Evolutionary conservation across 2,329 filamentous ascomycete genomes (phyloP).

Genomic region (Aspergillus phoenicis): DNA sequence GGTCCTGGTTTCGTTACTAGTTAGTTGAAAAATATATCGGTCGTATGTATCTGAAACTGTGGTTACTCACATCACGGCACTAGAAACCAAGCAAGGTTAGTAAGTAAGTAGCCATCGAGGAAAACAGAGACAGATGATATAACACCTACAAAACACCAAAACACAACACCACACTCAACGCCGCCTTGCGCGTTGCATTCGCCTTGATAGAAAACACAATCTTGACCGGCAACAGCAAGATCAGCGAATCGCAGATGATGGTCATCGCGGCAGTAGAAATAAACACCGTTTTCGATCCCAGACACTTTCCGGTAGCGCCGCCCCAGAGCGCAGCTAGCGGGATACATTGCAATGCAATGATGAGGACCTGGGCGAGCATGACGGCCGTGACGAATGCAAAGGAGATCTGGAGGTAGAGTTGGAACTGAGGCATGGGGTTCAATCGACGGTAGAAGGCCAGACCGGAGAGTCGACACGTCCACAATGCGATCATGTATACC

Average conservation of each 20-base stretch:
- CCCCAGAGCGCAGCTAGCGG: slow-evolving; percentile 23
- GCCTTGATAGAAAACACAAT: slow-evolving; percentile 21
- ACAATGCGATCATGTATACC: slow-evolving; percentile 23
- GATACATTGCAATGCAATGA: slow-evolving; percentile 27
- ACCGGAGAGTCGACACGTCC: slow-evolving; percentile 23
- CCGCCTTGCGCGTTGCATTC: slow-evolving; percentile 18
- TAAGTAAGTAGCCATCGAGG: neutral
- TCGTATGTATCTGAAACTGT: too few species aligned
- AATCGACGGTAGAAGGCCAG: slow-evolving; percentile 25
- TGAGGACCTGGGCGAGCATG: slow-evolving; percentile 20
- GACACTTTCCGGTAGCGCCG: slow-evolving; percentile 13
- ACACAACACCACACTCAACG: slow-evolving; percentile 15
- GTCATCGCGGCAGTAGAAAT: slow-evolving; percentile 20
- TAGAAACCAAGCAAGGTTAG: neutral
- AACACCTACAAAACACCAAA: slow-evolving; percentile 22
- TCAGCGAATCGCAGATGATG: slow-evolving; percentile 23
- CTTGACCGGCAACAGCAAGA: slow-evolving; percentile 21
- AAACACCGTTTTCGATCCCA: slow-evolving; percentile 19
- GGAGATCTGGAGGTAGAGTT: slow-evolving; percentile 10
- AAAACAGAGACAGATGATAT: too few species aligned
- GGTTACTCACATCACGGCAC: slow-evolving; percentile 13
- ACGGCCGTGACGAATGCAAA: slow-evolving; percentile 24
- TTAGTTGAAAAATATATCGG: too few species aligned
- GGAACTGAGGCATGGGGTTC: slow-evolving; percentile 22
- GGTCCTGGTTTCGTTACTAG: slow-evolving; percentile 8